A percentile compares a stretch with the other conserved stretches of the same genome.
Evolutionary conservation across 805 yeast species (phyloP).

Genomic region (baker's yeast (Saccharomyces cerevisiae)): DNA sequence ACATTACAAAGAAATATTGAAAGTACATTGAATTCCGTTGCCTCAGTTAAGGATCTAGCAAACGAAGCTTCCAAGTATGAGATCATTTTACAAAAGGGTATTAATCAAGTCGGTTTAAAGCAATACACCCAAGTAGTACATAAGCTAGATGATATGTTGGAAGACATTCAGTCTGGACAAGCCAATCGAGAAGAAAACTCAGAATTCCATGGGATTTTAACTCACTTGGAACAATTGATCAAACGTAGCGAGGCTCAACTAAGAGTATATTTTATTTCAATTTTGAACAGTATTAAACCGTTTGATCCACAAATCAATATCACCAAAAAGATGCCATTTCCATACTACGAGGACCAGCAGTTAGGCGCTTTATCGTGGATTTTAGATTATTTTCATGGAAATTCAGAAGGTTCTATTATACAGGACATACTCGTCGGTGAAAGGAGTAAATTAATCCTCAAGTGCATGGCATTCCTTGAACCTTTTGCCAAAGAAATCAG

Average conservation of each 20-base stretch:
- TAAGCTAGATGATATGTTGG: conserved; percentile 40
- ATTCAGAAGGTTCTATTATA: conserved; percentile 25
- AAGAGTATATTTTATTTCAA: conserved; percentile 40
- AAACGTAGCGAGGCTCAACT: conserved; percentile 49
- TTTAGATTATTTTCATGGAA: conserved; percentile 38
- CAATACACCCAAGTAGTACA: conserved; percentile 35
- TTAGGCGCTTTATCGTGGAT: conserved; percentile 35
- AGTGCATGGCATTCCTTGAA: conserved; percentile 39
- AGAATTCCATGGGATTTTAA: conserved; percentile 60
- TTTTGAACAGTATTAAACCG: conserved; percentile 36
- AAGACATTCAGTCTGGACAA: conserved; percentile 32
- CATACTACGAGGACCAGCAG: conserved; percentile 32
- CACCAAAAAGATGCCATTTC: conserved; percentile 35
- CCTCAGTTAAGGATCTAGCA: conserved; percentile 43
- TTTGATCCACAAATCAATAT: conserved; percentile 40
- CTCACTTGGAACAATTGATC: conserved; percentile 49
- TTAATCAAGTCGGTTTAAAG: conserved; percentile 28
- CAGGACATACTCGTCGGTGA: conserved; percentile 35
- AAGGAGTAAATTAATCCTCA: conserved; percentile 36
- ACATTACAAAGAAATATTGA: conserved; percentile 50
- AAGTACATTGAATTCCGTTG: conserved; percentile 40
- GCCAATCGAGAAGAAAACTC: conserved; percentile 17
- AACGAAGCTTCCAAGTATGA: conserved; percentile 38
- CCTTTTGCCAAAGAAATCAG: conserved; percentile 38
- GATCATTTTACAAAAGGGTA: conserved; percentile 27